Base-by-base conservation (phyloP, 768 basidiomycete genomes). In the Lactifluus subvellereus region DNA sequence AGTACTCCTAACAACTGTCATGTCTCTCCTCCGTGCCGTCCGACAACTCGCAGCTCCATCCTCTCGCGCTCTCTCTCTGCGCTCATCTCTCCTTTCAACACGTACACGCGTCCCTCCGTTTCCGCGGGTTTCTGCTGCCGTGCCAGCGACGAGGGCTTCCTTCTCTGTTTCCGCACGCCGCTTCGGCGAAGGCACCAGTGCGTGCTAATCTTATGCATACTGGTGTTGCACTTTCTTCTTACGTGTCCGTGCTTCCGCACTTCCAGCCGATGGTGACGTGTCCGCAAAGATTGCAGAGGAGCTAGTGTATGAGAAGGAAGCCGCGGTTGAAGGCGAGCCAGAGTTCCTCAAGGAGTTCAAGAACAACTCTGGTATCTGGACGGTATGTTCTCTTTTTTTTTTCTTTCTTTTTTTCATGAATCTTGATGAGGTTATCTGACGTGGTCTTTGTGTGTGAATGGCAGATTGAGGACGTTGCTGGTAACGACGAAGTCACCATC, bases 241-340 rank as follows among this genome's bases (percentile, higher is more conserved):
- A 52, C 38, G 45, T 20, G 35, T 11, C 30, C 33, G 13, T 67
- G n/a, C 10, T 1, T 37, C 52, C 40, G 47, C 16, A 18, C 14
- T 32, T 6, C 49, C 68, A 91, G 91, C 86, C 62, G 91, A 95
- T 72, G 77, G 89, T 37, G 73, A 83, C 22, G 83, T 98, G 48
- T 78, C 85, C 10, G 81, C 87, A 71, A 91, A 89, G 69, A 78
- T 96, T 54, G 73, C 80, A 54, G 85, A 89, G 72, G 96, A 98
- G 77, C 80, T 97, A 69, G 79, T 86, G 69, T 97, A 89, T 72
- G 95, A 99, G 77, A 78, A 83, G 64, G 87, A 94, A 69, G 76
- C 79, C 30, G 74, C 77, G 10, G 71, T 75, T 32, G 71, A 73
- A 20, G 71, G 61, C 1, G 78, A 77, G 50, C 94, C 94, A 33